These are phyloP conservation scores for Lipomyces starkeyi DNA, from an alignment of 805 yeast genomes.

Conservation along the genomic window DNA sequence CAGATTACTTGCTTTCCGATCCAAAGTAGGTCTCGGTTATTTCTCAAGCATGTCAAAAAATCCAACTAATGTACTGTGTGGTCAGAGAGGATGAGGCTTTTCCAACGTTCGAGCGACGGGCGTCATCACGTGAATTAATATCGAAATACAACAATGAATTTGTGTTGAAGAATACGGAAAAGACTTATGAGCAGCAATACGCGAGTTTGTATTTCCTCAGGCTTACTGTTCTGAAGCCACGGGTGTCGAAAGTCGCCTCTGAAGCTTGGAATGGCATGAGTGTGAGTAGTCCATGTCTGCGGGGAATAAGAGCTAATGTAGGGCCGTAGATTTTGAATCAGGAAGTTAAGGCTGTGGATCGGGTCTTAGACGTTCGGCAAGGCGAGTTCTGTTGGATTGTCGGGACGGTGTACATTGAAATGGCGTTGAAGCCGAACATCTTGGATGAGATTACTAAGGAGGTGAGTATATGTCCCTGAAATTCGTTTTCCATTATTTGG, in stretches of 20 bases:
- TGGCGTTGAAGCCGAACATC: slow-evolving; percentile 84
- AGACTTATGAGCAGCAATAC: slow-evolving; percentile 63
- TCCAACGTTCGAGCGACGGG: slow-evolving; percentile 14
- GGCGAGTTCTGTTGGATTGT: slow-evolving; percentile 77
- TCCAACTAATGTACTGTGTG: background rate
- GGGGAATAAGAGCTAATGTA: background rate
- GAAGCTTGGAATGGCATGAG: slow-evolving; percentile 63
- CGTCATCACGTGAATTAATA: slow-evolving; percentile 1
- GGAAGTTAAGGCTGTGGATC: slow-evolving; percentile 52
- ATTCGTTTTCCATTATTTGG: background rate
- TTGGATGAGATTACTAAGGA: slow-evolving; percentile 73
- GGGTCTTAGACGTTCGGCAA: slow-evolving; percentile 66
- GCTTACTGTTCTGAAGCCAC: slow-evolving; percentile 54
- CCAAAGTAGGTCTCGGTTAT: slow-evolving; percentile 14
- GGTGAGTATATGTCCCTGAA: slow-evolving; percentile 13
- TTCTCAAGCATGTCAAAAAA: background rate
- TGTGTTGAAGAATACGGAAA: slow-evolving; percentile 5
- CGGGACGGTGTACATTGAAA: slow-evolving; percentile 85
- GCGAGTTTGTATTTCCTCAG: slow-evolving; percentile 63
- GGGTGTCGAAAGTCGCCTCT: slow-evolving; percentile 54
- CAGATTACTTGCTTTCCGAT: slow-evolving; percentile 17
- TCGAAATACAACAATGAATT: slow-evolving; percentile 22
- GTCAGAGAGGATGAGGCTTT: slow-evolving; percentile 12
- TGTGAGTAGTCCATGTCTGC: slow-evolving; percentile 40
- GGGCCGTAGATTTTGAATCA: slow-evolving; percentile 50